Evolutionary conservation across 2,329 filamentous ascomycete species (phyloP), one percentile per base, ranked within the genome.

Genomic region (Stagonosporopsis vannaccii): DNA sequence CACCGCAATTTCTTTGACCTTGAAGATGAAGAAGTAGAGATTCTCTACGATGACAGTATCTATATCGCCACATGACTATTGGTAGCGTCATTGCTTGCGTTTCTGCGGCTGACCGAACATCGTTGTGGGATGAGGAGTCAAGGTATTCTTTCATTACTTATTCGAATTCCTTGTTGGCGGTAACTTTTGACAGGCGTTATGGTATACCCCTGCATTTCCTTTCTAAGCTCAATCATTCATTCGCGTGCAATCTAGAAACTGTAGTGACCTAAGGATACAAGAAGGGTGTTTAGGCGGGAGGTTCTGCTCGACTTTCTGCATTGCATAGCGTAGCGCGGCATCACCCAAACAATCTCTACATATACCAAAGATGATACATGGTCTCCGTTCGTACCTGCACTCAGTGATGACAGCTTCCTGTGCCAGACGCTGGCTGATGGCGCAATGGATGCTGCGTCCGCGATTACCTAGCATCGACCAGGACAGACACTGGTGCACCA

Each of bases 141-240:
- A n/a, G n/a, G n/a, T n/a, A 33, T 4, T n/a, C 30, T 4, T n/a
- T 4, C 32, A 33, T n/a, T 33, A 6, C 12, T 2, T 12, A 8
- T 6, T 15, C 32, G 2, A 6, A 33, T 6, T 13, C 12, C 12
- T 33, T 12, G 15, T 33, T n/a, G 37, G 9, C 8, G 11, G 19
- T 22, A 23, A 32, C 15, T 23, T 39, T 2, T 4, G 11, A 9
- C 25, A 20, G 47, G 47, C 47, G 47, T 35, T 42, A 42, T 35
- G 37, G 26, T 50, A 50, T 50, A 50, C 47, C 47, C 47, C 25
- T 33, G 33, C 13, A 6, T 22, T 41, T 36, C 36, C 41, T 42
- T 50, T 11, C 9, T 28, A 11, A 3, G 4, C 22, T 23, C 9
- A 11, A 32, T 49, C 17, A 15, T 47, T 22, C n/a, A 13, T n/a